These are phyloP conservation scores for Boletus vermiculosoides DNA, from an alignment of 768 basidiomycete genomes.

Conservation along the genomic window DNA sequence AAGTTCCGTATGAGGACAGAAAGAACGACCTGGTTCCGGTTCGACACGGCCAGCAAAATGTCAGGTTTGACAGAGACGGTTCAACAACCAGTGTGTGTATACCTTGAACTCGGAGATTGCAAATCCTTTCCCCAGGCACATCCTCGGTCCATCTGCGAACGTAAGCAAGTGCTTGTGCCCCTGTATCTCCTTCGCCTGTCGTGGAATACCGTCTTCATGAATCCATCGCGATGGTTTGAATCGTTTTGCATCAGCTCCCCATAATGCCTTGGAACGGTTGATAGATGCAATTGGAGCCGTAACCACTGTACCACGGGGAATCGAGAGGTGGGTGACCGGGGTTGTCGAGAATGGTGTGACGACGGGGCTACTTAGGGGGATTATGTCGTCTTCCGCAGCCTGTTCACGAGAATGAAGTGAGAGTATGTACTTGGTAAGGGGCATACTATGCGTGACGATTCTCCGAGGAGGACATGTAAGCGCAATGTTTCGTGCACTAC, in stretches of 20 bases:
- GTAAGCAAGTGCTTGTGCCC: constrained; percentile 30
- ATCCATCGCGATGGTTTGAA: constrained; percentile 69
- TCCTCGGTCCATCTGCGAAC: constrained; percentile 31
- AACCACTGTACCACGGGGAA: constrained; percentile 50
- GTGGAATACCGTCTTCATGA: constrained; percentile 25
- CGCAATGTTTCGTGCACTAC: constrained; percentile 47
- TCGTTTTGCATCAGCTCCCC: constrained; percentile 58
- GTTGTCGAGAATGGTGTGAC: constrained; percentile 36
- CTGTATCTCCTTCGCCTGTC: constrained; percentile 34
- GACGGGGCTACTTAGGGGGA: constrained; percentile 53
- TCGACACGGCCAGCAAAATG: not conserved
- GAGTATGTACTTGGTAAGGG: not conserved
- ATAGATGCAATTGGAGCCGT: constrained; percentile 43
- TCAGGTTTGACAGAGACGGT: too few species aligned
- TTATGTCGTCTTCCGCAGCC: constrained; percentile 52
- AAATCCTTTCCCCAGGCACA: constrained; percentile 30
- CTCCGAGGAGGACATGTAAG: constrained; percentile 39
- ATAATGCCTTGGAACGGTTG: constrained; percentile 52
- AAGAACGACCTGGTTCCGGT: constrained; percentile 7
- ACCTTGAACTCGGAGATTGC: constrained; percentile 31
- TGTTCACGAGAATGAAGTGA: constrained; percentile 24
- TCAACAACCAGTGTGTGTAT: not conserved
- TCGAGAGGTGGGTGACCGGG: constrained; percentile 36
- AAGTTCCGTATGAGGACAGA: constrained; percentile 38
- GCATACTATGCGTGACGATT: constrained; percentile 17